These are phyloP conservation scores for Scolecobasidium constrictum DNA, from an alignment of 2,329 filamentous ascomycete genomes.

Conservation along the genomic window DNA sequence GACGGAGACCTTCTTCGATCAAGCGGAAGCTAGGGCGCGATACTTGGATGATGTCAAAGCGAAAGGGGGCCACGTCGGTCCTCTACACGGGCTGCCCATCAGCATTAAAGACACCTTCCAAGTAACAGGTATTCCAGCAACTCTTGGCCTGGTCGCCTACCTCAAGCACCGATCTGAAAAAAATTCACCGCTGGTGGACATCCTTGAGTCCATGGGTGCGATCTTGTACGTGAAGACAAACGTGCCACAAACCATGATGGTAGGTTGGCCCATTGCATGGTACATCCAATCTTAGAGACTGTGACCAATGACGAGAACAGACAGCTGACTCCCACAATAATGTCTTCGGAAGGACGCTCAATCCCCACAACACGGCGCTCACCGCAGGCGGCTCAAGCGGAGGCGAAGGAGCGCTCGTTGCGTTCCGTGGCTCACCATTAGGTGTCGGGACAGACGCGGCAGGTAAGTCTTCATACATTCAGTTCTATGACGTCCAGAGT, in stretches of 20 bases:
- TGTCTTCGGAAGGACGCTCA: conserved; percentile 50
- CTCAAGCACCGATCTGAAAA: conserved; percentile 19
- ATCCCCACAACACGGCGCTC: conserved; percentile 49
- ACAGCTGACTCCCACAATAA: conserved; percentile 47
- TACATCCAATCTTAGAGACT: no score
- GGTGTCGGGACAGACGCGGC: conserved; percentile 55
- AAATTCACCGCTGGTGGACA: conserved; percentile 24
- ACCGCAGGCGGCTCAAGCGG: conserved; percentile 56
- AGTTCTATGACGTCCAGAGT: no score
- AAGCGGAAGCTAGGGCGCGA: conserved; percentile 26
- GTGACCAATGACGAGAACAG: no score
- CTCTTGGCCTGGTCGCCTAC: conserved; percentile 45
- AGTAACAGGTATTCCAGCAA: conserved; percentile 45
- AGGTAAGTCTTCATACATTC: no score
- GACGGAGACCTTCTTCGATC: conserved; percentile 33
- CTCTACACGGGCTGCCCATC: conserved; percentile 43
- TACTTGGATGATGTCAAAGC: conserved; percentile 27
- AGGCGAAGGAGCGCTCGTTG: conserved; percentile 51
- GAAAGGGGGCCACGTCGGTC: conserved; percentile 33
- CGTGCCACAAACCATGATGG: conserved; percentile 38
- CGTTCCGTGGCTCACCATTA: conserved; percentile 46
- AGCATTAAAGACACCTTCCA: conserved; percentile 49
- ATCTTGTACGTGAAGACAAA: conserved; percentile 45
- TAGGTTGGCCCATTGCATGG: conserved; percentile 42
- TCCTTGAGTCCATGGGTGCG: conserved; percentile 30